phyloP scores from a whole-genome alignment of 179 eudicot species.

The Gypsophila paniculata region DNA sequence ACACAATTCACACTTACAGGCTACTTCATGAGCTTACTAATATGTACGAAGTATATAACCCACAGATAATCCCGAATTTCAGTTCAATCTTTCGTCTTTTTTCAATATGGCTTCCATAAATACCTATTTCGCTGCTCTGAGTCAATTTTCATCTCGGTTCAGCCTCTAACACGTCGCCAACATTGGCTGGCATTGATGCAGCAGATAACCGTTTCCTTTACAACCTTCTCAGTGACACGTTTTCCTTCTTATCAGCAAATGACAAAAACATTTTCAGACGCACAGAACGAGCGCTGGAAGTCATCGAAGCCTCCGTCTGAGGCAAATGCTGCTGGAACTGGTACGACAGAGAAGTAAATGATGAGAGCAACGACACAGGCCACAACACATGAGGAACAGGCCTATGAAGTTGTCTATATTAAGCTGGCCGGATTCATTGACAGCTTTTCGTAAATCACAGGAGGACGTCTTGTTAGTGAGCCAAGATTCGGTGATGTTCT shows the following conservation, averaged over 20 bases:
- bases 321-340: conserved; percentile 31
- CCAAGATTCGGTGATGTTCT: conserved; percentile 47
- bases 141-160: conserved; percentile 29
- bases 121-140: background rate
- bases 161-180: conserved; percentile 19
- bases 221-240: conserved; percentile 21
- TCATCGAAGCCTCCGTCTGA: conserved; percentile 23
- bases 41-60: background rate
- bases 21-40: background rate
- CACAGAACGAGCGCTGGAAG: conserved; percentile 29
- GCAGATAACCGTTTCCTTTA: conserved; percentile 37
- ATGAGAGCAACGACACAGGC: conserved; percentile 47
- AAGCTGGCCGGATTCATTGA: conserved; percentile 45
- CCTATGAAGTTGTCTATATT: conserved; percentile 54
- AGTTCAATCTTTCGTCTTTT: no score
- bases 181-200: conserved; percentile 22
- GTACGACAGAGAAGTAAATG: conserved; percentile 39
- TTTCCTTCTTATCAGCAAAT: conserved; percentile 50
- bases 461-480: conserved; percentile 19
- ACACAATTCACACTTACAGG: background rate
- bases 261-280: conserved; percentile 43
- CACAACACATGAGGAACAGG: conserved; percentile 47
- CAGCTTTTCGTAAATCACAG: conserved; percentile 26
- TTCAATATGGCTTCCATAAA: no score
- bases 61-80: no score